These are phyloP conservation scores for Plenodomus biglobosus DNA, from an alignment of 2,329 filamentous ascomycete species.

Conservation along the genomic window DNA sequence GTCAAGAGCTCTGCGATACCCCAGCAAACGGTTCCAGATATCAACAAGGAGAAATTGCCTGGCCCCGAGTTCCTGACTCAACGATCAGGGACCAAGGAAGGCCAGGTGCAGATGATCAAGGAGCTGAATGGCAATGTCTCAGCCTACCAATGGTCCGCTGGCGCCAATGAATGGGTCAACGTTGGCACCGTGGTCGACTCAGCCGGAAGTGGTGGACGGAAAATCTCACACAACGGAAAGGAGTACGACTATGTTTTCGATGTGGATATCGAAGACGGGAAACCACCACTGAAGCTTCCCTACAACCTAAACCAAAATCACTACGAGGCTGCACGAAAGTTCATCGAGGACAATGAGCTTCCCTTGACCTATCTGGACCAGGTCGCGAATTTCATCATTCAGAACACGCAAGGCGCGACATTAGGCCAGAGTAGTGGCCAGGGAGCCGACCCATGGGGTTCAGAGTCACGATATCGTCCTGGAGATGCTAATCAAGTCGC, in stretches of 20 bases:
- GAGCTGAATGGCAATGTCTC: slow-evolving; percentile 79
- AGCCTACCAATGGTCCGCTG: slow-evolving; percentile 81
- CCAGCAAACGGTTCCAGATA: slow-evolving; percentile 71
- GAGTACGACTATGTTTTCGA: slow-evolving; percentile 97
- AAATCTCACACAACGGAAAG: slow-evolving; percentile 70
- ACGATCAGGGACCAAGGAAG: slow-evolving; percentile 90
- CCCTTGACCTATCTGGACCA: slow-evolving; percentile 86
- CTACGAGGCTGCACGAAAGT: slow-evolving; percentile 88
- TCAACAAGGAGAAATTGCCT: slow-evolving; percentile 91
- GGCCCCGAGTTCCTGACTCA: slow-evolving; percentile 81
- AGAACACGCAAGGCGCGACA: slow-evolving; percentile 84
- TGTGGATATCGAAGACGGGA: slow-evolving; percentile 92
- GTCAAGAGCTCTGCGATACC: slow-evolving; percentile 84
- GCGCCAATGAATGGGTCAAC: slow-evolving; percentile 70
- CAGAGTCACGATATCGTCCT: slow-evolving; percentile 76
- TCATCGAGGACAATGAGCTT: slow-evolving; percentile 84
- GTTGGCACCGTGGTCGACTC: slow-evolving; percentile 95
- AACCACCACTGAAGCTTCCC: slow-evolving; percentile 88
- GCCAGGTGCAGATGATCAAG: slow-evolving; percentile 89
- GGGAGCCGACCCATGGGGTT: slow-evolving; percentile 72
- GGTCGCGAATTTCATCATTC: slow-evolving; percentile 87
- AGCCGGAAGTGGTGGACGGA: slow-evolving; percentile 72
- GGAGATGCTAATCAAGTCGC: slow-evolving; percentile 56
- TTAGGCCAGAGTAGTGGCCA: slow-evolving; percentile 63
- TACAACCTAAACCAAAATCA: slow-evolving; percentile 92